Conservation (phyloP, 139 green algal genomes). For the Prasinococcaceae sp. region DNA sequence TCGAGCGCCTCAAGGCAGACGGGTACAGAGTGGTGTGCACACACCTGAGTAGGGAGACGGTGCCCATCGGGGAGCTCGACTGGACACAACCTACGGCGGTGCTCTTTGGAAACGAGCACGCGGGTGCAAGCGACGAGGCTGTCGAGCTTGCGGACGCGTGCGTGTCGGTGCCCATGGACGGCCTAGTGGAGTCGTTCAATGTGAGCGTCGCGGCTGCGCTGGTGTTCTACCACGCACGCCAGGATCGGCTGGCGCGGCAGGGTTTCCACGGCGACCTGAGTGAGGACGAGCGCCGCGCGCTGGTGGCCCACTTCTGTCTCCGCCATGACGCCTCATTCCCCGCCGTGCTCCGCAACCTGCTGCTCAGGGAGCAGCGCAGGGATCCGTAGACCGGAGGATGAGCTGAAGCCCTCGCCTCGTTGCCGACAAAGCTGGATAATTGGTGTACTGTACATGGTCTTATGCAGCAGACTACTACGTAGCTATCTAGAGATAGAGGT, state of each 20-base stretch:
- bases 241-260: conserved; percentile 12
- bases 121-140: conserved; percentile 18
- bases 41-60: conserved; percentile 3
- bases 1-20: conserved; percentile 10
- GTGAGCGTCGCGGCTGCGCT: conserved; percentile 28
- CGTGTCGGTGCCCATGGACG: conserved; percentile 26
- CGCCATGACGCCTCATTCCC: not conserved
- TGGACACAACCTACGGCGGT: conserved; percentile 33
- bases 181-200: conserved; percentile 35
- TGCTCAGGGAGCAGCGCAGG: too few relatives aligned
- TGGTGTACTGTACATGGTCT: too few relatives aligned
- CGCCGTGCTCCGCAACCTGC: too few relatives aligned
- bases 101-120: conserved; percentile 31
- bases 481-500: too few relatives aligned
- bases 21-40: conserved; percentile 30
- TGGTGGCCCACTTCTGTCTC: not conserved
- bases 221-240: conserved; percentile 24
- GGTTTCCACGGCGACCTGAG: conserved; percentile 22
- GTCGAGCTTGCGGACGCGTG: conserved; percentile 17
- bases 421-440: too few relatives aligned
- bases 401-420: too few relatives aligned
- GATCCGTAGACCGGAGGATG: too few relatives aligned
- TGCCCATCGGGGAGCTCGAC: conserved; percentile 11
- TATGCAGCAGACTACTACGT: too few relatives aligned
- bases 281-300: not conserved